Evolutionary conservation across 2,329 filamentous ascomycete species (phyloP).

Genomic region (Myriangium duriaei): DNA sequence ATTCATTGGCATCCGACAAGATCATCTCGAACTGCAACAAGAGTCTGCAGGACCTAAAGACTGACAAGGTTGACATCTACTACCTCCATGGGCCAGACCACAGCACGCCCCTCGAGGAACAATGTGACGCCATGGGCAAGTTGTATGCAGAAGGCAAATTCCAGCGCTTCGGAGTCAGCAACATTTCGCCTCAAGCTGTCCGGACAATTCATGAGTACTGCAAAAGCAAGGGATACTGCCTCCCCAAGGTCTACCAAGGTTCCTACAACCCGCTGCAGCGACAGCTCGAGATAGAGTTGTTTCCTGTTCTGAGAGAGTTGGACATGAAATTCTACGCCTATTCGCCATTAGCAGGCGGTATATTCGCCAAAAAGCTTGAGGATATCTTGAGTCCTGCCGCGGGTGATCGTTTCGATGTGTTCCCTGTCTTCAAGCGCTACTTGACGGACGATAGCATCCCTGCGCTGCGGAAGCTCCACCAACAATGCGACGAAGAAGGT

Average conservation of each 20-base stretch:
- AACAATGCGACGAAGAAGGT: constrained; percentile 24
- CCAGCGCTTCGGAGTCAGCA: constrained; percentile 35
- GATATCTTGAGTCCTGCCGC: constrained; percentile 21
- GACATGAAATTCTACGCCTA: constrained; percentile 34
- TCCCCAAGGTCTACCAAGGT: constrained; percentile 37
- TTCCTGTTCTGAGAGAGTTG: constrained; percentile 31
- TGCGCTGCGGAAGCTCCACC: constrained; percentile 28
- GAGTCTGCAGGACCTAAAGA: constrained; percentile 17
- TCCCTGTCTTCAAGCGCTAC: constrained; percentile 26
- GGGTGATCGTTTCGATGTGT: constrained; percentile 18
- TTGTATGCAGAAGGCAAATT: constrained; percentile 32
- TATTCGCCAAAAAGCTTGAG: constrained; percentile 28
- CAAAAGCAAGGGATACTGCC: constrained; percentile 28
- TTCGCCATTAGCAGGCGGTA: constrained; percentile 22
- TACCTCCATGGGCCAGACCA: constrained; percentile 37
- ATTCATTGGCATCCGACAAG: constrained; percentile 16
- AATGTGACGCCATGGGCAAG: constrained; percentile 30
- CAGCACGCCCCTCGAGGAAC: constrained; percentile 30
- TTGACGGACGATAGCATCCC: constrained; percentile 28
- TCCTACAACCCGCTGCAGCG: constrained; percentile 36
- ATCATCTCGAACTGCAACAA: constrained; percentile 17
- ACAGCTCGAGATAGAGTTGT: constrained; percentile 29
- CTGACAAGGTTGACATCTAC: constrained; percentile 23
- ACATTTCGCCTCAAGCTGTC: constrained; percentile 34
- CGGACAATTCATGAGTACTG: constrained; percentile 32